Conservation (phyloP, 495 filamentous ascomycete species). For the Lepidopterella palustris region DNA sequence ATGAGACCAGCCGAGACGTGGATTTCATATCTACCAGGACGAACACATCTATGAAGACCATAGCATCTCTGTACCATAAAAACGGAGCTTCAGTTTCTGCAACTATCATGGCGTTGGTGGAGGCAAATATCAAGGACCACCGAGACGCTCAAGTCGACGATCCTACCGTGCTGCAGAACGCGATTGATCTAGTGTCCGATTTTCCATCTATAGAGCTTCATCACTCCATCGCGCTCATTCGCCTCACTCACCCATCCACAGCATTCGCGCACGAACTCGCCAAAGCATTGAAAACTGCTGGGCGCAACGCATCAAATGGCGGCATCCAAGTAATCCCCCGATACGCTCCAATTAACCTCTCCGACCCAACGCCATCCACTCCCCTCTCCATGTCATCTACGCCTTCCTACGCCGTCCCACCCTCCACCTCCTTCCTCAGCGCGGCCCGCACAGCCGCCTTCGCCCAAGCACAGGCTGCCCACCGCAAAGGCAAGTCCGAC, state of each 20-base stretch:
- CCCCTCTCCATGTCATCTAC: constrained; percentile 1
- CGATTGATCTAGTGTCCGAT: constrained; percentile 48
- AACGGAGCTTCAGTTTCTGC: constrained; percentile 51
- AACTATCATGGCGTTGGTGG: constrained; percentile 51
- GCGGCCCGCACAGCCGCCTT: constrained; percentile 46
- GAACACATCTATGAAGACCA: constrained; percentile 43
- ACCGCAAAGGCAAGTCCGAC: constrained; percentile 58
- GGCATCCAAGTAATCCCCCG: constrained; percentile 37
- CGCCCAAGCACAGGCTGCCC: constrained; percentile 53
- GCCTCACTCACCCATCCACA: constrained; percentile 50
- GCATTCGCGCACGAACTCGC: constrained; percentile 55
- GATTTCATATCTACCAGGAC: constrained; percentile 52
- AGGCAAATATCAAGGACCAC: constrained; percentile 36
- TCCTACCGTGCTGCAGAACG: constrained; percentile 42
- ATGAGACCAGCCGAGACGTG: constrained; percentile 48
- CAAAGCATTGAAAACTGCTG: constrained; percentile 38
- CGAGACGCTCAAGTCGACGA: constrained; percentile 30
- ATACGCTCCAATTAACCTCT: constrained; percentile 32
- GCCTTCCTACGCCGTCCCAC: constrained; percentile 4
- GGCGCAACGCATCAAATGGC: constrained; percentile 2
- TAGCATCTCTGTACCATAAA: constrained; percentile 57
- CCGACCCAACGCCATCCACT: constrained; percentile 5
- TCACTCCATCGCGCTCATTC: constrained; percentile 46
- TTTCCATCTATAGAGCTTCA: constrained; percentile 45
- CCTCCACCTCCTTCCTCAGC: constrained; percentile 32